Conservation (phyloP, 495 filamentous ascomycete species). For the Aspergillus steynii region DNA sequence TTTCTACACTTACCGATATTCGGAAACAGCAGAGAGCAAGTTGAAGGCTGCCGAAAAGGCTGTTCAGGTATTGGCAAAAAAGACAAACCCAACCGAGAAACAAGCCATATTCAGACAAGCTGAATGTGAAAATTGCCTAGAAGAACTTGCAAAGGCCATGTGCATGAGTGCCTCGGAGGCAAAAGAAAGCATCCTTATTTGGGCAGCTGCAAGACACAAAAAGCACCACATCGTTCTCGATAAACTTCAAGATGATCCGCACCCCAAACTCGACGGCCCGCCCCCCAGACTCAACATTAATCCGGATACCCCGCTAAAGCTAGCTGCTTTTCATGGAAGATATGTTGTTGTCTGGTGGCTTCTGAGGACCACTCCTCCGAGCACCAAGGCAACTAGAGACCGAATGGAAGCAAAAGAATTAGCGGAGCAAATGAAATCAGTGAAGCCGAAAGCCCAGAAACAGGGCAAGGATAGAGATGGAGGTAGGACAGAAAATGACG, state of each 20-base stretch:
- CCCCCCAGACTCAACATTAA: neutral
- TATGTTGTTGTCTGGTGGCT: neutral
- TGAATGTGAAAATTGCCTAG: neutral
- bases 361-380: neutral
- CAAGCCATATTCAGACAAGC: neutral
- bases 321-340: neutral
- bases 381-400: neutral
- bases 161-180: neutral
- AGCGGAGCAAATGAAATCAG: neutral
- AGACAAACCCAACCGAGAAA: neutral
- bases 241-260: neutral
- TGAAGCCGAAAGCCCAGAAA: neutral
- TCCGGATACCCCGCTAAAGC: neutral
- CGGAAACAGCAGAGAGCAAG: neutral
- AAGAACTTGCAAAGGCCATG: neutral
- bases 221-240: neutral
- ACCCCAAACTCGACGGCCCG: neutral
- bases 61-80: neutral
- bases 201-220: neutral
- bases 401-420: neutral
- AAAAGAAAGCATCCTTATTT: neutral
- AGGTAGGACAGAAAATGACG: neutral
- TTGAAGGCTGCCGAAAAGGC: neutral
- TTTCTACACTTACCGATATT: neutral
- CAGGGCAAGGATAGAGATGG: neutral